Conservation (phyloP, 1,139 yeast species). For the Yamadazyma trypodendri region DNA sequence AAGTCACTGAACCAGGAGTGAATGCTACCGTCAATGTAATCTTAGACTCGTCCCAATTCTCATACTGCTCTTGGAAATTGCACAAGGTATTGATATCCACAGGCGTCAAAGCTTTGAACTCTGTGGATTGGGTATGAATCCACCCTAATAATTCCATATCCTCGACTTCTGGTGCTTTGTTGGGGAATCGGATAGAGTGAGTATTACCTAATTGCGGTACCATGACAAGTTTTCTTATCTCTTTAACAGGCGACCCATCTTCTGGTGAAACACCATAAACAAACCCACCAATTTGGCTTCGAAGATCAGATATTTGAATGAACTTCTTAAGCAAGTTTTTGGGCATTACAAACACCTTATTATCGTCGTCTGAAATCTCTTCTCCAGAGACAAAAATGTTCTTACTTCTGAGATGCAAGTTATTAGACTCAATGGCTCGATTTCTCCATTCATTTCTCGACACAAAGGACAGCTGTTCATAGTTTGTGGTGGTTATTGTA, state of each 20-base stretch:
- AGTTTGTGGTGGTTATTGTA: constrained; percentile 87
- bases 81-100: constrained; percentile 68
- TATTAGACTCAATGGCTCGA: constrained; percentile 77
- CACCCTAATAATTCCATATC: constrained; percentile 70
- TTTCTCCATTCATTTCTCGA: constrained; percentile 92
- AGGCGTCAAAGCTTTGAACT: constrained; percentile 60
- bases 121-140: constrained; percentile 76
- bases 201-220: constrained; percentile 87
- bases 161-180: constrained; percentile 37
- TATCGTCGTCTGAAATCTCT: constrained; percentile 51
- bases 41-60: constrained; percentile 36
- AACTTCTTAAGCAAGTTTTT: constrained; percentile 76
- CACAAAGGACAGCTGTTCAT: constrained; percentile 79
- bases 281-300: constrained; percentile 81
- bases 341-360: constrained; percentile 73
- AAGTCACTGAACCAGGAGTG: constrained; percentile 81
- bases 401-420: constrained; percentile 71
- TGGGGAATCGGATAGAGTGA: constrained; percentile 64
- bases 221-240: constrained; percentile 69
- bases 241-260: constrained; percentile 73
- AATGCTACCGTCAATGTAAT: constrained; percentile 68
- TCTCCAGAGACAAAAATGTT: constrained; percentile 66
- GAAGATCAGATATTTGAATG: constrained; percentile 75
- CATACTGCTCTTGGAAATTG: constrained; percentile 33
- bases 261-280: constrained; percentile 74